A percentile compares a stretch with the other conserved stretches of the same genome.
Evolutionary conservation across 2,329 filamentous ascomycete species (phyloP).

Genomic region (Aspergillus neoniger): DNA sequence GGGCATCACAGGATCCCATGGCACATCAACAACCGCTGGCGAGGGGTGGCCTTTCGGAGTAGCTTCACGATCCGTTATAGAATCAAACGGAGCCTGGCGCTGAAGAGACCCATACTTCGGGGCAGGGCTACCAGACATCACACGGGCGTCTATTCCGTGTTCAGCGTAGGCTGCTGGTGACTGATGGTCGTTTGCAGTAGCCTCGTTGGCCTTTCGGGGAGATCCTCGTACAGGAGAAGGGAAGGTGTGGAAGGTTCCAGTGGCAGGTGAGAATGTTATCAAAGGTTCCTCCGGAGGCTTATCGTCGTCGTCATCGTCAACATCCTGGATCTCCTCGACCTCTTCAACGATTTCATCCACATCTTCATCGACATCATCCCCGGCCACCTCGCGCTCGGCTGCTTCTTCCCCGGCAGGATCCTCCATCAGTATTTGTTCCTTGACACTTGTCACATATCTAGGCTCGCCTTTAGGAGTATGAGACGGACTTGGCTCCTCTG

Average conservation of each 20-base stretch:
- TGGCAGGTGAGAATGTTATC: slow-evolving; percentile 47
- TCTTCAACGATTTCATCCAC: slow-evolving; percentile 7
- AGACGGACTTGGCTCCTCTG: background rate
- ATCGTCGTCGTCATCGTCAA: slow-evolving; percentile 16
- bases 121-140: slow-evolving; percentile 9
- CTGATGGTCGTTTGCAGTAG: slow-evolving; percentile 19
- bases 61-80: slow-evolving; percentile 16
- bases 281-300: slow-evolving; percentile 35
- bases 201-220: slow-evolving; percentile 24
- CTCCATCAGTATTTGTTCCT: background rate
- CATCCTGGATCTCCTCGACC: background rate
- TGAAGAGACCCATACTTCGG: slow-evolving; percentile 14
- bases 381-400: background rate
- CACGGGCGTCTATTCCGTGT: slow-evolving; percentile 8
- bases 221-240: slow-evolving; percentile 40
- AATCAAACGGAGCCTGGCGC: slow-evolving; percentile 15
- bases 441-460: background rate
- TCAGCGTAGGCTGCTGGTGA: slow-evolving; percentile 9
- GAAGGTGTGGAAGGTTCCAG: slow-evolving; percentile 46
- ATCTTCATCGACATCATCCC: background rate
- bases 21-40: slow-evolving; percentile 13
- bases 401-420: background rate
- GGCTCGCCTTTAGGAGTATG: background rate
- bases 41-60: slow-evolving; percentile 16
- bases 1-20: slow-evolving; percentile 14